Evolutionary conservation across 768 basidiomycete species (phyloP).

Genomic region (Crucibulum laeve): DNA sequence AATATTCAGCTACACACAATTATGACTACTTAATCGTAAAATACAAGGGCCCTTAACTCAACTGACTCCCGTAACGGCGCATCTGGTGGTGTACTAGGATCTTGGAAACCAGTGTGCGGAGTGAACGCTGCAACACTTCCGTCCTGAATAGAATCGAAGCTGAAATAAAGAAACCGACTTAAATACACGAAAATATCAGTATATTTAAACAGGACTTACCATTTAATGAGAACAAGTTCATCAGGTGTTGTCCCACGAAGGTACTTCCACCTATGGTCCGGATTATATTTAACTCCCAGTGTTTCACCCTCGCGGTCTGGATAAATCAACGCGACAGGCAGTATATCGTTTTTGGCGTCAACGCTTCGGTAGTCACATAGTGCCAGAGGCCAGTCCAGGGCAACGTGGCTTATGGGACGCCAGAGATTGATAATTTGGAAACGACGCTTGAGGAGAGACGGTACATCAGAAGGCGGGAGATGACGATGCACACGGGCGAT

Average conservation of each 20-base stretch:
- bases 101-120: conserved; percentile 60
- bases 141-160: conserved; percentile 30
- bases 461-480: conserved; percentile 40
- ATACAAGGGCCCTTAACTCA: conserved; percentile 60
- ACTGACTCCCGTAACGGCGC: conserved; percentile 53
- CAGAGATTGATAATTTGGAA: conserved; percentile 62
- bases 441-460: conserved; percentile 37
- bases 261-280: conserved; percentile 51
- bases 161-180: conserved; percentile 9
- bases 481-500: conserved; percentile 45
- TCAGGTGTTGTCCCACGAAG: conserved; percentile 40
- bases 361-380: conserved; percentile 49
- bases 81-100: conserved; percentile 46
- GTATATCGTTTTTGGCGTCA: conserved; percentile 32
- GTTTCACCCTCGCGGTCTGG: conserved; percentile 52
- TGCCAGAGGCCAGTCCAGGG: conserved; percentile 45
- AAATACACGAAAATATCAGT: neutral
- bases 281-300: conserved; percentile 37
- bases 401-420: conserved; percentile 51
- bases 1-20: too few relatives aligned
- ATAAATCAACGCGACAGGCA: conserved; percentile 40
- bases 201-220: conserved; percentile 24
- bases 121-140: conserved; percentile 50
- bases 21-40: too few relatives aligned
- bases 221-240: conserved; percentile 50